A percentile compares a stretch with the other conserved stretches of the same genome.
Conservation (phyloP, 495 filamentous ascomycete genomes). For the Penicillium paxilli region DNA sequence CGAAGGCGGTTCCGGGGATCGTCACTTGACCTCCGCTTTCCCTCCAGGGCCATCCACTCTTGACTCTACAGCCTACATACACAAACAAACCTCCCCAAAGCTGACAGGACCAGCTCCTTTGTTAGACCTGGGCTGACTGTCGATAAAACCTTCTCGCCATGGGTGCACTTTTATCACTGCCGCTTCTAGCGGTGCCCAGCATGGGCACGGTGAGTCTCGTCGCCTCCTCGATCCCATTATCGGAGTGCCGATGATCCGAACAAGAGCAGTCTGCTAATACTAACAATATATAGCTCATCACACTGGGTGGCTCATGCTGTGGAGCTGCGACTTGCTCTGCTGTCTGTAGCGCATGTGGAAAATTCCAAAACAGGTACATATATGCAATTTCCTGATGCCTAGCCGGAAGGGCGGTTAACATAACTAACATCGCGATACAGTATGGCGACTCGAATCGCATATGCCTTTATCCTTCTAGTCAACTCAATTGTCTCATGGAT, state of each 20-base stretch:
- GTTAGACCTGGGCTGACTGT: not conserved
- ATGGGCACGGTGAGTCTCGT: constrained; percentile 71
- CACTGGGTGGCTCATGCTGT: constrained; percentile 82
- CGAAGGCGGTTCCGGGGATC: constrained; percentile 19
- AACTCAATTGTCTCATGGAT: constrained; percentile 98
- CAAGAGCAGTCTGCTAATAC: constrained; percentile 41
- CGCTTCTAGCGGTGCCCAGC: constrained; percentile 84
- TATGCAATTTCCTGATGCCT: not conserved
- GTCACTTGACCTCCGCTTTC: constrained; percentile 6
- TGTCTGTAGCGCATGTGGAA: constrained; percentile 91
- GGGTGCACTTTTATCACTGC: constrained; percentile 89
- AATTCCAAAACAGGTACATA: constrained; percentile 89
- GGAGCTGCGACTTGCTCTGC: constrained; percentile 94
- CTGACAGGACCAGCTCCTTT: not conserved
- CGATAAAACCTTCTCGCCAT: constrained; percentile 38
- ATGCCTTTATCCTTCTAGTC: constrained; percentile 91
- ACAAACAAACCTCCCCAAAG: no score
- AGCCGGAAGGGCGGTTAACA: not conserved
- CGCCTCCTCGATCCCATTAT: not conserved
- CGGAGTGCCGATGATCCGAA: not conserved
- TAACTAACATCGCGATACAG: constrained; percentile 43
- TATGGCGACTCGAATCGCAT: constrained; percentile 95
- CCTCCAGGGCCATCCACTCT: not conserved
- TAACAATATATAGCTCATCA: constrained; percentile 58
- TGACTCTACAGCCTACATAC: not conserved